These are phyloP conservation scores for Lasiodiplodia hormozganensis DNA, from an alignment of 2,329 filamentous ascomycete genomes.

Conservation along the genomic window DNA sequence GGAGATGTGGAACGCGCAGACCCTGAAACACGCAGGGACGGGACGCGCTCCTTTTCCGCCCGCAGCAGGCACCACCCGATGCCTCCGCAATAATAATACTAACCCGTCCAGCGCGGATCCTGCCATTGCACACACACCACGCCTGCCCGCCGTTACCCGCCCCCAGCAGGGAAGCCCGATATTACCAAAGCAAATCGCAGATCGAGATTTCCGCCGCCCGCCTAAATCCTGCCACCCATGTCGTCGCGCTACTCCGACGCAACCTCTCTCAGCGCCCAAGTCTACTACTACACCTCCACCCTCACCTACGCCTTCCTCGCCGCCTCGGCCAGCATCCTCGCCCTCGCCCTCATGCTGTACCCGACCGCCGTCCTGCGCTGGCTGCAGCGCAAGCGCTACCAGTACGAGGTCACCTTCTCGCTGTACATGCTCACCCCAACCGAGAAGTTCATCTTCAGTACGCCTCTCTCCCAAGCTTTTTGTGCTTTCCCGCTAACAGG, in stretches of 20 bases:
- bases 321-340: slow-evolving; percentile 41
- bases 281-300: slow-evolving; percentile 40
- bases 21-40: slow-evolving; percentile 8
- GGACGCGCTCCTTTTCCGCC: slow-evolving; percentile 19
- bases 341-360: slow-evolving; percentile 54
- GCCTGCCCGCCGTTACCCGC: neutral
- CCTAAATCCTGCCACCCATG: slow-evolving; percentile 10
- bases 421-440: slow-evolving; percentile 97
- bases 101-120: slow-evolving; percentile 1
- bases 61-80: slow-evolving; percentile 21
- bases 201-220: slow-evolving; percentile 17
- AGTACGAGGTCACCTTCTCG: slow-evolving; percentile 96
- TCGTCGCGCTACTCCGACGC: slow-evolving; percentile 21
- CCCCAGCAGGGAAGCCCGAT: neutral
- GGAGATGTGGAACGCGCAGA: slow-evolving; percentile 14
- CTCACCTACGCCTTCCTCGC: slow-evolving; percentile 45
- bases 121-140: neutral
- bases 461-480: slow-evolving; percentile 41
- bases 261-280: slow-evolving; percentile 18
- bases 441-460: slow-evolving; percentile 98
- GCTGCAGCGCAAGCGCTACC: slow-evolving; percentile 95
- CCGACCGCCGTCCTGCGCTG: slow-evolving; percentile 72
- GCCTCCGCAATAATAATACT: slow-evolving; percentile 25
- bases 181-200: slow-evolving; percentile 13
- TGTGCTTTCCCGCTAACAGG: slow-evolving; percentile 7